These are phyloP conservation scores for Beauveria pseudobassiana DNA, from an alignment of 2,329 filamentous ascomycete species.

Conservation along the genomic window DNA sequence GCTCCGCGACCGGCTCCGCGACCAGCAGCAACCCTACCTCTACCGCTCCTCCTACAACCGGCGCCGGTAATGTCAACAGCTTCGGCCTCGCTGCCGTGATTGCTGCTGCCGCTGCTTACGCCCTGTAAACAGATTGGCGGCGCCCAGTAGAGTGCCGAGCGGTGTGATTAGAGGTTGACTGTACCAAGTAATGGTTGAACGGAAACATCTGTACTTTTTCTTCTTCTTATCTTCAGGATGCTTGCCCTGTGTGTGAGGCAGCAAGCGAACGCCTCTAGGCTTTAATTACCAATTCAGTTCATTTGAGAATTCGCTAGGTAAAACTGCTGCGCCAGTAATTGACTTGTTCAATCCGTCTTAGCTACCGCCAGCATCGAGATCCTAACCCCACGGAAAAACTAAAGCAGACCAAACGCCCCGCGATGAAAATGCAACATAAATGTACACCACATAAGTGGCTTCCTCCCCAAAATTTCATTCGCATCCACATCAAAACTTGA, in stretches of 20 bases:
- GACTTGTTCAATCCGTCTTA: background rate
- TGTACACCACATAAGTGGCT: background rate
- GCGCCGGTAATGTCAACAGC: constrained; percentile 20
- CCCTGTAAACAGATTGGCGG: constrained; percentile 16
- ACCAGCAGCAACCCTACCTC: constrained; percentile 10
- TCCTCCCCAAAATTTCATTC: background rate
- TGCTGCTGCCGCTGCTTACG: constrained; percentile 22
- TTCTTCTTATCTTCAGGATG: background rate
- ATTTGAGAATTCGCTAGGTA: background rate
- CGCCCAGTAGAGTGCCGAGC: background rate
- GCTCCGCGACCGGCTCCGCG: constrained; percentile 12
- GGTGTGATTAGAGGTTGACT: background rate
- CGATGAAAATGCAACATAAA: constrained; percentile 1
- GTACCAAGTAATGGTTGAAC: background rate
- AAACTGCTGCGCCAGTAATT: background rate
- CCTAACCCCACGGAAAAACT: background rate
- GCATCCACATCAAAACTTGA: background rate
- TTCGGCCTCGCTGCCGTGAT: constrained; percentile 21
- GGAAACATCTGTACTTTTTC: background rate
- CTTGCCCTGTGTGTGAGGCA: background rate
- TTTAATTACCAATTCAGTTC: background rate
- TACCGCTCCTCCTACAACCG: constrained; percentile 14
- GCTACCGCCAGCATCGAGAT: background rate
- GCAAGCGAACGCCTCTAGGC: background rate
- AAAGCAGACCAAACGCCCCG: background rate